Conservation (phyloP, 2,329 filamentous ascomycete genomes). For the Tolypocladium nubicola region DNA sequence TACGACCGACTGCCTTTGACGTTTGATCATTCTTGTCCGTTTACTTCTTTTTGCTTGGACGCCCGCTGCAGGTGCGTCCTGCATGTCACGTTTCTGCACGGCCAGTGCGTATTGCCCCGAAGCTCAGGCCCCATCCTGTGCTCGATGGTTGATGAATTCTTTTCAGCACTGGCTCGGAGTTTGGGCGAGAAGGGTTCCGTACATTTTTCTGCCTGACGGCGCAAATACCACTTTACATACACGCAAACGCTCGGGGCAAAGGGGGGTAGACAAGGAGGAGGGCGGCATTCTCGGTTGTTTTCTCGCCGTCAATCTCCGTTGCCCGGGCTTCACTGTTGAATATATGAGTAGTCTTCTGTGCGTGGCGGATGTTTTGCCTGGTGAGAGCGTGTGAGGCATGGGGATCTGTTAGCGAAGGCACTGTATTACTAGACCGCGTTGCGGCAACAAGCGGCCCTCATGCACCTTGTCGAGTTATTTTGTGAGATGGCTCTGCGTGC, state of each 20-base stretch:
- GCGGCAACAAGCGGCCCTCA: background rate
- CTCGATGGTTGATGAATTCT: background rate
- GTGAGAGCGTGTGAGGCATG: background rate
- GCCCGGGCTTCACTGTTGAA: background rate
- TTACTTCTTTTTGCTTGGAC: background rate
- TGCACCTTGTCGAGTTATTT: no score
- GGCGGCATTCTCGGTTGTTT: background rate
- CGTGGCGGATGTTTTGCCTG: background rate
- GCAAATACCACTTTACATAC: conserved; percentile 10
- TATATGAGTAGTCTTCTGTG: background rate
- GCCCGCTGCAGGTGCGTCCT: background rate
- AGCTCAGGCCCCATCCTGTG: background rate
- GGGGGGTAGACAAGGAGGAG: background rate
- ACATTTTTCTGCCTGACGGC: background rate
- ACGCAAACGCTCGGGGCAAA: background rate
- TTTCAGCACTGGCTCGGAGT: background rate
- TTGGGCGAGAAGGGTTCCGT: background rate
- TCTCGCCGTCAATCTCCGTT: background rate
- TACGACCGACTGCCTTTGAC: background rate
- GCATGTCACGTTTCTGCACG: background rate
- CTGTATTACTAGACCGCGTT: background rate
- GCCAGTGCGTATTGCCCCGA: background rate
- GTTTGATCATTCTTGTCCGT: background rate
- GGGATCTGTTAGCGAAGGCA: background rate
- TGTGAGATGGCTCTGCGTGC: no score